Conservation (phyloP, 352 stramenopile genomes). For the Pythium phragmiticola region DNA sequence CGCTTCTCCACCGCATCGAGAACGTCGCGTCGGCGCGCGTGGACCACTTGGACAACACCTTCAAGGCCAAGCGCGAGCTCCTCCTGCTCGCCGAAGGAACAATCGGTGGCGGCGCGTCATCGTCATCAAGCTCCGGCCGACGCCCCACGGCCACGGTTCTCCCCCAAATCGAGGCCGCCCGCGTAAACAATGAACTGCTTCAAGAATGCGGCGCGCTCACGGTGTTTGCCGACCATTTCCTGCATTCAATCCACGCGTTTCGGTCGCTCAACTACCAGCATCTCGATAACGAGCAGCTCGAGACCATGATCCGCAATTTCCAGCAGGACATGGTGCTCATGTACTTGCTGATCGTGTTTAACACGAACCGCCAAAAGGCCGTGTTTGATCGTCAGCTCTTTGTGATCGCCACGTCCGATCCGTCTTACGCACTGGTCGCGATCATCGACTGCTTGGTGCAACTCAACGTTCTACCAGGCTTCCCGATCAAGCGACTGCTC, state of each 20-base stretch:
- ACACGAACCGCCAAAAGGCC: slow-evolving; percentile 54
- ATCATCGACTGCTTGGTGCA: slow-evolving; percentile 75
- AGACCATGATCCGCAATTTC: slow-evolving; percentile 59
- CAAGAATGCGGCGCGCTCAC: slow-evolving; percentile 67
- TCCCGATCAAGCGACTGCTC: slow-evolving; percentile 77
- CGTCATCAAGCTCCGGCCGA: neutral
- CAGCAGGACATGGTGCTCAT: slow-evolving; percentile 80
- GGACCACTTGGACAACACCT: slow-evolving; percentile 67
- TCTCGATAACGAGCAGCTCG: slow-evolving; percentile 63
- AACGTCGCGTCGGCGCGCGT: slow-evolving; percentile 62
- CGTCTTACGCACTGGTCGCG: slow-evolving; percentile 57
- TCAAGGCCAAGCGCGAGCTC: slow-evolving; percentile 66
- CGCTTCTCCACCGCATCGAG: slow-evolving; percentile 63
- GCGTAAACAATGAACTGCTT: slow-evolving; percentile 68
- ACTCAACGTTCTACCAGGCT: slow-evolving; percentile 67
- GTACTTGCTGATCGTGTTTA: slow-evolving; percentile 78
- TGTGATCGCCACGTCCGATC: slow-evolving; percentile 53
- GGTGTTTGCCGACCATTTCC: slow-evolving; percentile 62
- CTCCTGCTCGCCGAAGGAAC: slow-evolving; percentile 60
- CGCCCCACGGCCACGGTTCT: slow-evolving; percentile 26
- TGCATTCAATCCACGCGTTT: slow-evolving; percentile 65
- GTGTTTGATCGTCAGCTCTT: slow-evolving; percentile 74
- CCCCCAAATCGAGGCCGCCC: slow-evolving; percentile 52
- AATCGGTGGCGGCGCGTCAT: slow-evolving; percentile 15
- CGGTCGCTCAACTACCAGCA: slow-evolving; percentile 73